A percentile compares a stretch with the other conserved stretches of the same genome.
Evolutionary conservation across 805 yeast genomes (phyloP).

Genomic region (Suhomyces sp.): DNA sequence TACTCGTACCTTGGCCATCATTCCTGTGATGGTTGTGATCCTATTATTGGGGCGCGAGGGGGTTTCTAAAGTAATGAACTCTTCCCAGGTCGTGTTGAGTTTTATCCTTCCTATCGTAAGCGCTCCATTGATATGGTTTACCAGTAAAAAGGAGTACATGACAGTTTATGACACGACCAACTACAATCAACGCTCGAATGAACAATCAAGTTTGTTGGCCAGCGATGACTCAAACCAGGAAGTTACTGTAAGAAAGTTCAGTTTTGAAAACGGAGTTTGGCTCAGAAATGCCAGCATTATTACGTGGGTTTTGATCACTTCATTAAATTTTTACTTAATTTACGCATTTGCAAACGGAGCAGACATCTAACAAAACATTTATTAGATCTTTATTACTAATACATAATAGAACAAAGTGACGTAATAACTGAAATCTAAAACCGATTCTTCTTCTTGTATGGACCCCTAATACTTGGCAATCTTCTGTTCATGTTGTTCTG

Average conservation of each 20-base stretch:
- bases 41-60: slow-evolving; percentile 41
- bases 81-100: slow-evolving; percentile 44
- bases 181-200: background rate
- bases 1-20: slow-evolving; percentile 40
- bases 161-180: slow-evolving; percentile 29
- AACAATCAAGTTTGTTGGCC: slow-evolving; percentile 13
- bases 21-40: slow-evolving; percentile 41
- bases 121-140: slow-evolving; percentile 46
- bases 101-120: slow-evolving; percentile 43
- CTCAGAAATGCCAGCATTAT: slow-evolving; percentile 31
- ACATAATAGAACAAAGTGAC: slow-evolving; percentile 2
- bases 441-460: slow-evolving; percentile 34
- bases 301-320: slow-evolving; percentile 41
- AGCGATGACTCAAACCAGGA: slow-evolving; percentile 10
- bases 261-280: slow-evolving; percentile 40
- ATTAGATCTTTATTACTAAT: background rate
- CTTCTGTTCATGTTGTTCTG: slow-evolving; percentile 14
- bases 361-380: slow-evolving; percentile 25
- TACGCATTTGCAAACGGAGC: slow-evolving; percentile 41
- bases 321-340: slow-evolving; percentile 39
- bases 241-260: slow-evolving; percentile 16
- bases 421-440: background rate
- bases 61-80: slow-evolving; percentile 43
- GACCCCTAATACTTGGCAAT: slow-evolving; percentile 39
- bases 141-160: slow-evolving; percentile 38